A percentile compares a stretch with the other conserved stretches of the same genome.
Conservation (phyloP, 441 rosid species). For the Gossypium trilobum region DNA sequence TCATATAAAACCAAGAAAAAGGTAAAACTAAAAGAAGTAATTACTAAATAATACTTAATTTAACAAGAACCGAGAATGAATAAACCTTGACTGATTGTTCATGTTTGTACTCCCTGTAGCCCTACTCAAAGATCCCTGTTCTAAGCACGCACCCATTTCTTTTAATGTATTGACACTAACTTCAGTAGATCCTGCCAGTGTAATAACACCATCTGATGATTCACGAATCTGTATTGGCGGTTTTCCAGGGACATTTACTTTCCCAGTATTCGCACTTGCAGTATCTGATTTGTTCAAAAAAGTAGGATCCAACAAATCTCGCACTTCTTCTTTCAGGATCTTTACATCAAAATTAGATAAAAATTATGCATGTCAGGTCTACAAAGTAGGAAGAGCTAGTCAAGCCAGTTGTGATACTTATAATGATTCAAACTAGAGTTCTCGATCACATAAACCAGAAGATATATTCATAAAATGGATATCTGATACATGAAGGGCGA, state of each 20-base stretch:
- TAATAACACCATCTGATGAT: conserved; percentile 88
- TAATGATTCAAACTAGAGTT: background rate
- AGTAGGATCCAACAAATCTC: conserved; percentile 72
- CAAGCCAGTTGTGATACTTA: background rate
- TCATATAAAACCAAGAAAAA: too few species aligned
- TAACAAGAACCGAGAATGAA: background rate
- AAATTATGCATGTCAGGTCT: background rate
- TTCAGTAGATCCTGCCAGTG: conserved; percentile 95
- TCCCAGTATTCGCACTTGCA: conserved; percentile 46
- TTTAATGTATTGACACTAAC: conserved; percentile 59
- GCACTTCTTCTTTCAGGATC: conserved; percentile 98
- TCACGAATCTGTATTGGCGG: conserved; percentile 96
- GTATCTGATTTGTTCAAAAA: conserved; percentile 52
- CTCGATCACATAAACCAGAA: background rate
- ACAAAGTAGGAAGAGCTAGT: background rate
- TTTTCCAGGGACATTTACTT: conserved; percentile 62
- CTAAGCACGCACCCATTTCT: conserved; percentile 90
- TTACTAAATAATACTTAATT: background rate
- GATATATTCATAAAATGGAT: background rate
- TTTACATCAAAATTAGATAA: conserved; percentile 32
- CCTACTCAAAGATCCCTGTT: conserved; percentile 84
- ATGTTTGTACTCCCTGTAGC: conserved; percentile 98
- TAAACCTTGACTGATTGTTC: conserved; percentile 92
- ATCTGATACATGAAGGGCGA: background rate
- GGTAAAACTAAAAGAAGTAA: background rate